Base-by-base conservation (phyloP, 345 rosid genomes). In the Clarkia xantiana region DNA sequence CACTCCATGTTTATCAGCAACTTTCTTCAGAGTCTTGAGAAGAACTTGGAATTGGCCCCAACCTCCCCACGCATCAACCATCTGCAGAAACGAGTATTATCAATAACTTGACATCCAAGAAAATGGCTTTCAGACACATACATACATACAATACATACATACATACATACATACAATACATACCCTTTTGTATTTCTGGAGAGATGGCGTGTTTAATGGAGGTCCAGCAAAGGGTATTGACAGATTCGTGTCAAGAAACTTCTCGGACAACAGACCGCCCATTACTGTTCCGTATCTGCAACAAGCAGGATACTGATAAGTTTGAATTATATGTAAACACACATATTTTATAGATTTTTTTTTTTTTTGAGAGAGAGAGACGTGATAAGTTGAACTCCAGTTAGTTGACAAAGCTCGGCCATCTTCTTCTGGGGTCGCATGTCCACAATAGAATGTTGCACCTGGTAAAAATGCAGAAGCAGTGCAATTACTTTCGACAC, bases 61-160 rank as follows among this genome's bases (percentile, higher is more conserved):
- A 41, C 93, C 97, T 82, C 97, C 97, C 97, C 95, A 85, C 14
- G 94, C 87, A 77, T 89, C 97, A 57, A 85, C 81, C 94, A 85
- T 82, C 97, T 89, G 76, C 48, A 23, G 16, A 40, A 11, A 40
- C 10, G 6, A 52, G 5, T n/a, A 50, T 3, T n/a, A 23, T 15
- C 11, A 6, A 23, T 14, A 1, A 36, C 10, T 12, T 17, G 14
- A 7, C 10, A 38, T 22, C 11, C 20, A 51, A 29, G 36, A 29
- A 29, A 29, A 7, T 29, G 36, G 5, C 25, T 22, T 22, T 22
- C 23, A 51, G 9, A 11, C 20, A 22, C 38, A 17, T 38, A n/a
- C 14, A 52, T 22, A 40, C 9, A 6, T 16, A 40, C 11, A n/a
- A 3, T 18, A 11, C 6, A 18, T 46, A 46, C n/a, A n/a, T n/a